Conservation (phyloP, 1,284 basidiomycete genomes). For the Leccinum pachyderme region DNA sequence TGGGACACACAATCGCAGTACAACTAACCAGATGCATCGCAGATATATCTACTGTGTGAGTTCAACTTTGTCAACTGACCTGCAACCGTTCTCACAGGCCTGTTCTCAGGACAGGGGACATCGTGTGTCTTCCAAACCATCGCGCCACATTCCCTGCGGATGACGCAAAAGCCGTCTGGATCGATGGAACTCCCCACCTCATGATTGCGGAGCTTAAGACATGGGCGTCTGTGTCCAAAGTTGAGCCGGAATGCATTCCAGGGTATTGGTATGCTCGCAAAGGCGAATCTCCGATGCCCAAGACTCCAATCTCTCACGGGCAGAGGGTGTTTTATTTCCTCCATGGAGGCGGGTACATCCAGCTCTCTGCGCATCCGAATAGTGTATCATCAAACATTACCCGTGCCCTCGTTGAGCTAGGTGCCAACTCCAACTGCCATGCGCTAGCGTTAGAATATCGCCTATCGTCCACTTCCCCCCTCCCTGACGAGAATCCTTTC, state of each 20-base stretch:
- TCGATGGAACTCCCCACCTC: slow-evolving; percentile 45
- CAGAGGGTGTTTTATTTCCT: slow-evolving; percentile 47
- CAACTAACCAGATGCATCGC: slow-evolving; percentile 1
- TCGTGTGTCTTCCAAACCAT: slow-evolving; percentile 32
- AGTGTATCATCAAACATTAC: slow-evolving; percentile 22
- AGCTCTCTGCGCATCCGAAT: slow-evolving; percentile 23
- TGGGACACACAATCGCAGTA: slow-evolving; percentile 12
- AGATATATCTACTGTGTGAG: slow-evolving; percentile 15
- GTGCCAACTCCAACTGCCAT: slow-evolving; percentile 19
- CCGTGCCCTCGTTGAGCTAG: slow-evolving; percentile 27
- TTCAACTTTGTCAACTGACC: background rate
- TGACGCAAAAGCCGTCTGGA: slow-evolving; percentile 48
- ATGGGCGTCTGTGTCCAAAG: slow-evolving; percentile 42
- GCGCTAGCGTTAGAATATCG: slow-evolving; percentile 45
- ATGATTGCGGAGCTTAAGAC: slow-evolving; percentile 46
- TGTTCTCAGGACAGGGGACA: slow-evolving; percentile 9
- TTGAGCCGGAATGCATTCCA: slow-evolving; percentile 45
- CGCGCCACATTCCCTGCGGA: slow-evolving; percentile 38
- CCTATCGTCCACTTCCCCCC: slow-evolving; percentile 30
- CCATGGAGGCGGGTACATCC: slow-evolving; percentile 34
- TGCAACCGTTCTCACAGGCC: slow-evolving; percentile 1
- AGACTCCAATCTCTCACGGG: slow-evolving; percentile 38
- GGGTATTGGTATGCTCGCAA: slow-evolving; percentile 57
- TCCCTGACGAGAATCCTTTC: slow-evolving; percentile 37
- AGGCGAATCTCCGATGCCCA: slow-evolving; percentile 31